Conservation (phyloP, 2,329 filamentous ascomycete genomes). For the Cladobotryum protrusum region DNA sequence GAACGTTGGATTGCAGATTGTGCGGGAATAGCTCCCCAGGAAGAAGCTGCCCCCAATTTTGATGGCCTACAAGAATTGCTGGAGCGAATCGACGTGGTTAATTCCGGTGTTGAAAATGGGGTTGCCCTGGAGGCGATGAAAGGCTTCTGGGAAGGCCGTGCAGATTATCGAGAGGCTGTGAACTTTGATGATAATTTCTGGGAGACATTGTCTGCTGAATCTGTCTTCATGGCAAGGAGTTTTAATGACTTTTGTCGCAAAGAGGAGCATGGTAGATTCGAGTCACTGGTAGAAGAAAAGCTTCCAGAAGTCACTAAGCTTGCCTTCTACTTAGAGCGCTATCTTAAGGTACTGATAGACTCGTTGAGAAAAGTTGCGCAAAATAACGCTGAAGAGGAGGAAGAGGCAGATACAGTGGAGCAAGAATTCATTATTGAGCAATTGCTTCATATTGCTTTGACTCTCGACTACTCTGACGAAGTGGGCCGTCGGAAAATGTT, state of each 20-base stretch:
- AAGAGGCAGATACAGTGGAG: slow-evolving; percentile 79
- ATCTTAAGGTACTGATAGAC: slow-evolving; percentile 64
- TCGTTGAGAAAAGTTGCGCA: slow-evolving; percentile 53
- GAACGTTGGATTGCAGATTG: slow-evolving; percentile 99
- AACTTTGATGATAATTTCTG: slow-evolving; percentile 70
- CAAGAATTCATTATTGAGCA: slow-evolving; percentile 96
- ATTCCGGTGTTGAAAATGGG: slow-evolving; percentile 82
- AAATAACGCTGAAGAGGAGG: slow-evolving; percentile 53
- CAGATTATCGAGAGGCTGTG: slow-evolving; percentile 70
- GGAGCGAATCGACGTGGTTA: slow-evolving; percentile 88
- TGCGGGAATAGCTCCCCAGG: slow-evolving; percentile 58
- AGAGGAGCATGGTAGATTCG: slow-evolving; percentile 66
- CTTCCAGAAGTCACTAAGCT: slow-evolving; percentile 91
- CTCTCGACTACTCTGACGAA: slow-evolving; percentile 95
- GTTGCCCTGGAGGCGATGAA: slow-evolving; percentile 92
- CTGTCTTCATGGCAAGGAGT: slow-evolving; percentile 81
- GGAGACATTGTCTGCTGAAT: slow-evolving; percentile 76
- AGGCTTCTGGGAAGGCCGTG: slow-evolving; percentile 90
- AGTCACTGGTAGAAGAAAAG: slow-evolving; percentile 79
- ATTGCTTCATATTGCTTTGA: slow-evolving; percentile 83
- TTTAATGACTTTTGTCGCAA: slow-evolving; percentile 89
- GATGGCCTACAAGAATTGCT: slow-evolving; percentile 85
- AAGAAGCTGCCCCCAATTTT: slow-evolving; percentile 59
- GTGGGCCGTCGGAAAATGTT: slow-evolving; percentile 96
- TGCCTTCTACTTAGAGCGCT: slow-evolving; percentile 77